Evolutionary conservation across 73 alveolate species (phyloP), one percentile per base, ranked within the genome.

Genomic region (Tetrahymena thermophila): DNA sequence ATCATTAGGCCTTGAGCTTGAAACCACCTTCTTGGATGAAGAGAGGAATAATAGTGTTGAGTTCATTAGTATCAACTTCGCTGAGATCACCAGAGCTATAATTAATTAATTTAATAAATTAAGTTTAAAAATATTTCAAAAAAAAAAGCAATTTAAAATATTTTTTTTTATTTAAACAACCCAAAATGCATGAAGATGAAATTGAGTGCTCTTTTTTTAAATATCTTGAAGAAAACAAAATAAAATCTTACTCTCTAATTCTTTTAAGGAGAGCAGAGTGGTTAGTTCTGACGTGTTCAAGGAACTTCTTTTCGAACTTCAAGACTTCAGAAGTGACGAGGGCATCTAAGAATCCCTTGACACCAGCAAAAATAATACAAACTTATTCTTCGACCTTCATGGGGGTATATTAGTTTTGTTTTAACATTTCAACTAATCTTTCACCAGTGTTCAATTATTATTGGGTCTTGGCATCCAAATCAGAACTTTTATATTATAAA

Each of bases 381-480:
- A 98, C 99, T 97, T 98, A 98, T 97, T 98, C 99, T 85, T 98
- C 99, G 56, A 99, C 99, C 43, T 97, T 96, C 99, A 98, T 98
- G 28, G 99, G 96, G 34, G 94, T 98, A 31, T 98, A 98, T 97
- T 98, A 98, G 96, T 98, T 98, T 96, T 98, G 99, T 97, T 98
- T 98, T 94, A 98, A 96, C 93, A 98, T 96, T 96, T 98, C 99
- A 58, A 99, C 98, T 94, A 98, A 94, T 95, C 96, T 84, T 50
- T 96, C 99, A 55, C 99, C 99, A 97, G 99, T 98, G 97, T 97
- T 98, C 96, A 99, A 97, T 94, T 97, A 97, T 35, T 98, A 98
- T 97, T 98, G 99, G 95, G 99, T 99, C 43, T 99, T 96, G 16
- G 99, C 99, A 93, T 99, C 99, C 96, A 99, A 89, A 93, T 98